phyloP scores from a whole-genome alignment of 2,329 filamentous ascomycete genomes.

The Ceratocystis cacaofunesta region DNA sequence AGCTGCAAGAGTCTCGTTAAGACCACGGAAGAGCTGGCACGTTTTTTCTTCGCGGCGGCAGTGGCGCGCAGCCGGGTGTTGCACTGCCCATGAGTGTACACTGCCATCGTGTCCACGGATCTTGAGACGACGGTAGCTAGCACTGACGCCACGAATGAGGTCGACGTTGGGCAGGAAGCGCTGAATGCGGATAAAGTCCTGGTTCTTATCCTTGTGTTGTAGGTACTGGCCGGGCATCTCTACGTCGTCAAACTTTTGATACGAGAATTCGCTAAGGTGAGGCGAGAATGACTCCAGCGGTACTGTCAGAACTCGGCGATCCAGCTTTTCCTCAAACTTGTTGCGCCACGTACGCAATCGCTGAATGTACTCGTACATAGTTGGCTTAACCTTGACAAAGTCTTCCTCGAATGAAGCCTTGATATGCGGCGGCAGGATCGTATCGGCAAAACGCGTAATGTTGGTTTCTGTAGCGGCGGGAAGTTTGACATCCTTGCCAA shows the following conservation, averaged over 20 bases:
- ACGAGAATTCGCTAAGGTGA: constrained; percentile 89
- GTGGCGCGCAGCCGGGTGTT: constrained; percentile 84
- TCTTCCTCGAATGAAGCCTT: constrained; percentile 95
- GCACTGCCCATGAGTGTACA: constrained; percentile 89
- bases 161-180: constrained; percentile 92
- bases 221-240: constrained; percentile 95
- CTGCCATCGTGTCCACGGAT: constrained; percentile 97
- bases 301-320: constrained; percentile 58
- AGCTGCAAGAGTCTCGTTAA: constrained; percentile 81
- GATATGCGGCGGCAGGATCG: constrained; percentile 85
- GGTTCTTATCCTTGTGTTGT: constrained; percentile 96
- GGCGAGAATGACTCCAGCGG: constrained; percentile 77
- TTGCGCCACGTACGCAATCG: constrained; percentile 92
- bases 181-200: constrained; percentile 94
- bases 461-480: constrained; percentile 85
- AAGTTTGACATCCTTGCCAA: constrained; percentile 81
- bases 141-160: constrained; percentile 74
- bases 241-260: constrained; percentile 96
- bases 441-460: constrained; percentile 91
- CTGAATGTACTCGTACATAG: constrained; percentile 97
- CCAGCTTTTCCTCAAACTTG: constrained; percentile 94
- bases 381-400: constrained; percentile 88
- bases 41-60: constrained; percentile 91
- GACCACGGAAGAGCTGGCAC: constrained; percentile 88
- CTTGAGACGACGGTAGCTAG: constrained; percentile 82